These are phyloP conservation scores for Colletotrichum navitas DNA, from an alignment of 2,329 filamentous ascomycete species.

Conservation along the genomic window DNA sequence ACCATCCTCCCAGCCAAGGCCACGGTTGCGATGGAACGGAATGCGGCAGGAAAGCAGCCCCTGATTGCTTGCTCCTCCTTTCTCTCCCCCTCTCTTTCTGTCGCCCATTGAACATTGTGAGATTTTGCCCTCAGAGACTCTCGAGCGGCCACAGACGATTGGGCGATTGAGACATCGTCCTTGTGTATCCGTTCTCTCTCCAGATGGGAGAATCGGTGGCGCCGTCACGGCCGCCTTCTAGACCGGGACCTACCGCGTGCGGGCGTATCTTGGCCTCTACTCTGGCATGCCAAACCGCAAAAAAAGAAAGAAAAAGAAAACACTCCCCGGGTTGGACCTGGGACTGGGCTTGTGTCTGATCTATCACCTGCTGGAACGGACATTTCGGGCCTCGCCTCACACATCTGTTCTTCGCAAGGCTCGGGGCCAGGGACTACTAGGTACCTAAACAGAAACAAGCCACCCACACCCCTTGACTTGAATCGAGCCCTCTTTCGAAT, in stretches of 20 bases:
- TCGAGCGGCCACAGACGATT: not conserved
- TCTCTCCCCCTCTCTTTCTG: not conserved
- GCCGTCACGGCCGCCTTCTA: not conserved
- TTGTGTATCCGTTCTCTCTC: not conserved
- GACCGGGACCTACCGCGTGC: not conserved
- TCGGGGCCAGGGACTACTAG: not conserved
- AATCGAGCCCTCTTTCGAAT: constrained; percentile 25
- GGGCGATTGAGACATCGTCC: not conserved
- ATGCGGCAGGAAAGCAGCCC: not conserved
- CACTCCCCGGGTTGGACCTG: constrained; percentile 3
- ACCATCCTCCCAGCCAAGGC: not conserved
- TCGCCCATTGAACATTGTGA: not conserved
- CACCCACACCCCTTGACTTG: constrained; percentile 22
- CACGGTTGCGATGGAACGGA: not conserved
- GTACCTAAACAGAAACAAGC: not conserved
- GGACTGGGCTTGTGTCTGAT: constrained; percentile 7
- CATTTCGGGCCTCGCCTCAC: constrained; percentile 18
- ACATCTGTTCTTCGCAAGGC: constrained; percentile 7
- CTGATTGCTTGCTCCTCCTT: too few relatives aligned
- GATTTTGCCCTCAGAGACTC: not conserved
- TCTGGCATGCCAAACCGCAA: not conserved
- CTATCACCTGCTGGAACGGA: constrained; percentile 27
- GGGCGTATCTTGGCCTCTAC: not conserved
- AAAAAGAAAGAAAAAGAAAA: not conserved
- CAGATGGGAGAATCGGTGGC: not conserved